phyloP scores from a whole-genome alignment of 192 early-diverging fungal genomes.

The Gamsiella multidivaricata region DNA sequence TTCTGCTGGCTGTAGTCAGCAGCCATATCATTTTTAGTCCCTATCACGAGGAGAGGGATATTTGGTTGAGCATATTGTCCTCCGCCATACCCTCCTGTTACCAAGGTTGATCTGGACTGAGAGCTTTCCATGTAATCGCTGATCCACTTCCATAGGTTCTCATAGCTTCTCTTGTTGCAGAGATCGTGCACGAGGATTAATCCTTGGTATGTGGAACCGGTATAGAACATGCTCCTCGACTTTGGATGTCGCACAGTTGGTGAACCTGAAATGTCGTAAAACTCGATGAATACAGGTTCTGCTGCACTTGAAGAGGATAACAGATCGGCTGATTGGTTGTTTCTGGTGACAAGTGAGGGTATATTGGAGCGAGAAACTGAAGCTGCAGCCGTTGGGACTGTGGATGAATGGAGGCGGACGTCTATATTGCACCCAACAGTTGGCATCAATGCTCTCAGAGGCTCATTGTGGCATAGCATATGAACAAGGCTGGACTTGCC shows the following conservation, averaged over 20 bases:
- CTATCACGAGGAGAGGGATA: conserved; percentile 39
- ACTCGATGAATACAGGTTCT: conserved; percentile 63
- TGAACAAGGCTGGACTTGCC: conserved; percentile 68
- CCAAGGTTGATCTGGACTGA: not conserved
- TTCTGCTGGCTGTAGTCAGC: not conserved
- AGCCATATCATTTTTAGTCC: conserved; percentile 37
- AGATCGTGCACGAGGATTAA: conserved; percentile 66
- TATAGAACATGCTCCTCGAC: conserved; percentile 65
- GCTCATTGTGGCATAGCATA: conserved; percentile 61
- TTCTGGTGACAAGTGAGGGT: not conserved
- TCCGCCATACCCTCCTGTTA: not conserved
- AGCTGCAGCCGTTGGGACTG: conserved; percentile 14
- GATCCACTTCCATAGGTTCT: conserved; percentile 68
- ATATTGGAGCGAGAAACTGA: not conserved
- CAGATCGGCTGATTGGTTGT: not conserved
- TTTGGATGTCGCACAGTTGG: conserved; percentile 53
- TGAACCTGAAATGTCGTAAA: conserved; percentile 63
- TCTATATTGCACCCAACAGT: conserved; percentile 66
- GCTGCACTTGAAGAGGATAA: not conserved
- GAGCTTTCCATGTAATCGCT: conserved; percentile 33
- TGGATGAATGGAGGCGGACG: conserved; percentile 55
- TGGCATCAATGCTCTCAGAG: conserved; percentile 36
- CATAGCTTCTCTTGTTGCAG: conserved; percentile 61
- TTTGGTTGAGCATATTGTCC: not conserved
- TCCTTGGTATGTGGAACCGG: conserved; percentile 53